Percentiles rank a stretch among this genome's conserved stretches.
These are phyloP conservation scores for Macadamia integrifolia DNA, from an alignment of 164 flowering plant genomes.

Conservation along the genomic window DNA sequence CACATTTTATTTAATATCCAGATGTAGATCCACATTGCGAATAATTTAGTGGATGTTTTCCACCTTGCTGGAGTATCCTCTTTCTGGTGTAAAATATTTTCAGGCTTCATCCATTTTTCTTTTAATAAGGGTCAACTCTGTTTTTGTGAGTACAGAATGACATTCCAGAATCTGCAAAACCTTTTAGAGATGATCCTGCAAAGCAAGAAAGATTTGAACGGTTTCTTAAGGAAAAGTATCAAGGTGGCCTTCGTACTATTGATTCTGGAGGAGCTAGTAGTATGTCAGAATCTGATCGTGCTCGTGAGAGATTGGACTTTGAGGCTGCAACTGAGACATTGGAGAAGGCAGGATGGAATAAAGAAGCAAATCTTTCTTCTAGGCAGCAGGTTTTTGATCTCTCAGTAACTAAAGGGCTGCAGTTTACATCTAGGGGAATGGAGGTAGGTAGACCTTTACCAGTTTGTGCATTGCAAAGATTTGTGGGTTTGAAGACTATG, in stretches of 20 bases:
- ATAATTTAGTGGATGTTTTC: background rate
- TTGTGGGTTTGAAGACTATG: constrained; percentile 1
- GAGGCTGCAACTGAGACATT: constrained; percentile 91
- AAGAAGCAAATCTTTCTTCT: constrained; percentile 24
- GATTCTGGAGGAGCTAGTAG: constrained; percentile 49
- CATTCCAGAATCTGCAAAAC: constrained; percentile 46
- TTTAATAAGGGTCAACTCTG: background rate
- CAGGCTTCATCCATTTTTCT: background rate
- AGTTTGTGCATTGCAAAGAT: background rate
- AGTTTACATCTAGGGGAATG: constrained; percentile 66
- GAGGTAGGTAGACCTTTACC: constrained; percentile 37
- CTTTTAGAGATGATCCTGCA: constrained; percentile 76
- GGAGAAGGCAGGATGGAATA: constrained; percentile 44
- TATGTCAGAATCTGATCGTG: constrained; percentile 90
- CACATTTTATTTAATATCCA: background rate
- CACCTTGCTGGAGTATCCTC: background rate
- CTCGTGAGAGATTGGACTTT: constrained; percentile 92
- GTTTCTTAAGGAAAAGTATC: constrained; percentile 82
- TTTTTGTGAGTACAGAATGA: constrained; percentile 26
- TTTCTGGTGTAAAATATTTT: background rate
- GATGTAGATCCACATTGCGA: constrained; percentile 1
- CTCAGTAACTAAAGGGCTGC: constrained; percentile 37
- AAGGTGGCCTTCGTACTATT: constrained; percentile 82
- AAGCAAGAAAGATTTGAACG: constrained; percentile 90
- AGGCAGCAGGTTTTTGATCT: constrained; percentile 32